These are phyloP conservation scores for Nannizziopsis barbatae DNA, from an alignment of 2,329 filamentous ascomycete species.

Conservation along the genomic window DNA sequence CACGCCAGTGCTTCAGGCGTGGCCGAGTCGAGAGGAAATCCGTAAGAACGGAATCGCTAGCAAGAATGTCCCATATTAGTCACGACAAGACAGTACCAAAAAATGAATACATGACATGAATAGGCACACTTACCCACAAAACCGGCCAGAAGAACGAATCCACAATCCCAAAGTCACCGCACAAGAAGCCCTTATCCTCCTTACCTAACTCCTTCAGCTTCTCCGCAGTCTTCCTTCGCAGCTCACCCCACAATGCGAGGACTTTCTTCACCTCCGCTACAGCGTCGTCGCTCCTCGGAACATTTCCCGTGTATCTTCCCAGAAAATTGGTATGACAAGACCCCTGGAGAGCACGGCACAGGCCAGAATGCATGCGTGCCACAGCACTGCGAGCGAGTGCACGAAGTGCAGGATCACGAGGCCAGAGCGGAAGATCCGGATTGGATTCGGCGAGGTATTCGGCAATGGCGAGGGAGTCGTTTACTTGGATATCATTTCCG, in stretches of 20 bases:
- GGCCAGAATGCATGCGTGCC: constrained; percentile 29
- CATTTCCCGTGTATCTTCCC: constrained; percentile 23
- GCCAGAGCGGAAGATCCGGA: constrained; percentile 24
- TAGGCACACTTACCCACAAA: constrained; percentile 24
- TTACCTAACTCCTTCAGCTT: constrained; percentile 20
- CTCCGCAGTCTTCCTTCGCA: constrained; percentile 19
- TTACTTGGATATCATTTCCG: constrained; percentile 16
- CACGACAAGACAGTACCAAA: neutral
- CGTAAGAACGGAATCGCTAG: constrained; percentile 27
- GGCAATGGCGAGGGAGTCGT: constrained; percentile 26
- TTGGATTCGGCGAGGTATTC: constrained; percentile 27
- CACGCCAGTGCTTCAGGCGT: constrained; percentile 22
- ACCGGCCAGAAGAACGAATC: constrained; percentile 33
- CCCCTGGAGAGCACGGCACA: constrained; percentile 19
- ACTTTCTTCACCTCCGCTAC: constrained; percentile 21
- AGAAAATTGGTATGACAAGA: constrained; percentile 24
- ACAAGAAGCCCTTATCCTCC: constrained; percentile 28
- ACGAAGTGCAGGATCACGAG: constrained; percentile 24
- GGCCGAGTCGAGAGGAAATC: constrained; percentile 22
- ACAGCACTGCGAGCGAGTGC: constrained; percentile 25
- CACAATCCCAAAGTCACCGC: constrained; percentile 29
- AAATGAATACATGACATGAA: constrained; percentile 1
- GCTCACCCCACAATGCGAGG: constrained; percentile 22
- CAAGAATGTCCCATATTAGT: neutral
- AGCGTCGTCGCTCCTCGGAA: constrained; percentile 21